phyloP scores from a whole-genome alignment of 345 rosid species.

The Gossypium stocksii region DNA sequence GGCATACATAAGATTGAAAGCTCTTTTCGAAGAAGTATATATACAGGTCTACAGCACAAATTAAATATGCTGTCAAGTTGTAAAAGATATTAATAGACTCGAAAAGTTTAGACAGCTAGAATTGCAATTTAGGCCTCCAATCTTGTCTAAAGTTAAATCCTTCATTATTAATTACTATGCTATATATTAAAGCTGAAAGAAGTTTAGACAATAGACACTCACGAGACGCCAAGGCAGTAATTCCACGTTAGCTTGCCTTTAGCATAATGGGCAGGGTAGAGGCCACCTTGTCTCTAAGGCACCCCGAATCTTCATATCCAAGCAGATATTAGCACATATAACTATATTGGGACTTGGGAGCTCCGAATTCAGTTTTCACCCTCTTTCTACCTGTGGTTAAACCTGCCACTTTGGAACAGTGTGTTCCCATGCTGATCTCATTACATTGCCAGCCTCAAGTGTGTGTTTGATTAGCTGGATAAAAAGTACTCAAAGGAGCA shows the following conservation, averaged over 20 bases:
- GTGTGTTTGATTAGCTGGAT: no score
- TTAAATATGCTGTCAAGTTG: neutral
- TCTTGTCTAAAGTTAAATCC: neutral
- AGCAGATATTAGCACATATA: neutral
- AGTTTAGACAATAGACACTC: no score
- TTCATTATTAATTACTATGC: neutral
- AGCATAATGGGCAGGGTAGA: neutral
- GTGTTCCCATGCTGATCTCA: no score
- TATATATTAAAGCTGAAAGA: neutral
- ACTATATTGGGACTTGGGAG: neutral
- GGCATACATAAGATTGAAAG: neutral
- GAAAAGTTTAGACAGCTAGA: neutral
- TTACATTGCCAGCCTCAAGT: no score
- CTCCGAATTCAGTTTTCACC: neutral
- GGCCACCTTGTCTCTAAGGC: neutral
- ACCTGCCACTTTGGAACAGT: no score
- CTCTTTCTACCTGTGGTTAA: no score
- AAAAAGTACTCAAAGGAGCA: no score
- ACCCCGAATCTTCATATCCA: neutral
- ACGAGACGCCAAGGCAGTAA: no score
- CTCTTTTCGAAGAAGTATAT: neutral
- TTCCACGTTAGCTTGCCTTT: no score
- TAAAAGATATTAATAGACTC: constrained; percentile 3
- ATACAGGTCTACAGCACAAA: neutral
- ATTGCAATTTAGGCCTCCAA: neutral